Percentiles rank a stretch among this genome's conserved stretches.
Conservation (phyloP, 1,284 basidiomycete genomes). For the Malassezia sp. region DNA sequence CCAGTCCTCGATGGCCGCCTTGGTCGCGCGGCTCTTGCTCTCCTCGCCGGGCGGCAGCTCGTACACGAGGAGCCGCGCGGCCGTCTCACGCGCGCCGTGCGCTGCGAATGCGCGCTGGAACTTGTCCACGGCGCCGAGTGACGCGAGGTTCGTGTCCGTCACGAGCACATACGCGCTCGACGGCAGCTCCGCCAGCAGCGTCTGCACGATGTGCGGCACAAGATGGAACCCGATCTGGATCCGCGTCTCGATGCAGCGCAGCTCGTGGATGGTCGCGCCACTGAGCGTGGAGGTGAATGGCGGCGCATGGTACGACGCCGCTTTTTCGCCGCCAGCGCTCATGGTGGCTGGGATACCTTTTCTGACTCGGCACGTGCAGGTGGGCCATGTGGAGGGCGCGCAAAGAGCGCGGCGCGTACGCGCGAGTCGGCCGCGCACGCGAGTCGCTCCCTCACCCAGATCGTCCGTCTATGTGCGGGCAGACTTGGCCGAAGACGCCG, state of each 20-base stretch:
- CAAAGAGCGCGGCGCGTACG: too few species aligned
- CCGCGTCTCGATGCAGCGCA: slow-evolving; percentile 34
- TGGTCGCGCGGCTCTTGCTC: slow-evolving; percentile 79
- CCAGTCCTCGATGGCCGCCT: slow-evolving; percentile 89
- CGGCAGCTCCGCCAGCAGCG: slow-evolving; percentile 59
- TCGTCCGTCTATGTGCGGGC: too few species aligned
- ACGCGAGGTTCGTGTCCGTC: slow-evolving; percentile 76
- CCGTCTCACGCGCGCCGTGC: slow-evolving; percentile 33
- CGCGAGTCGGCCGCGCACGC: too few species aligned
- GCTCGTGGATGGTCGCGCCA: slow-evolving; percentile 34
- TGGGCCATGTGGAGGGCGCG: too few species aligned
- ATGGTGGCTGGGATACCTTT: background rate
- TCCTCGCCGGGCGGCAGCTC: slow-evolving; percentile 81
- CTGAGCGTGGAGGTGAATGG: slow-evolving; percentile 28
- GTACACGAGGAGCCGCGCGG: slow-evolving; percentile 64
- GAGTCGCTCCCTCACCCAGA: too few species aligned
- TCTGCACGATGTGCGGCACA: slow-evolving; percentile 52
- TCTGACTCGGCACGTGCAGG: background rate
- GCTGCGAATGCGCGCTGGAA: slow-evolving; percentile 35
- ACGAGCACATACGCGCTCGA: slow-evolving; percentile 84
- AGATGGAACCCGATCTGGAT: slow-evolving; percentile 46
- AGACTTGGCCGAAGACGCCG: too few species aligned
- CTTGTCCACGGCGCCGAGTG: slow-evolving; percentile 59
- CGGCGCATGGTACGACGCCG: slow-evolving; percentile 42
- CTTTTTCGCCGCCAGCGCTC: slow-evolving; percentile 20